phyloP scores from a whole-genome alignment of 2,329 filamentous ascomycete genomes.

The Karstenula rhodostoma region DNA sequence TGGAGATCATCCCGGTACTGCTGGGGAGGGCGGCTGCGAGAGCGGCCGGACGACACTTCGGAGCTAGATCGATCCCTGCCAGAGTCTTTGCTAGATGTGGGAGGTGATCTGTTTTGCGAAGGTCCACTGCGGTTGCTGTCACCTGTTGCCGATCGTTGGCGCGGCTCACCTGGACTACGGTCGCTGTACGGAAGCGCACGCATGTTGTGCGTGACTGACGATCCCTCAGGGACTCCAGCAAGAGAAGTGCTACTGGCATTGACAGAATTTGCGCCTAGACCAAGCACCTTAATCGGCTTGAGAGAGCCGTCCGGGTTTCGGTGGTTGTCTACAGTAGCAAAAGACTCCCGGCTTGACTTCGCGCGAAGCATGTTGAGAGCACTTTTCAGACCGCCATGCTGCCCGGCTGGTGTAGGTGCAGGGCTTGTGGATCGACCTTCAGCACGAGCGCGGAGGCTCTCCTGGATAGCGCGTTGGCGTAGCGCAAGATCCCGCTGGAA shows the following conservation, averaged over 20 bases:
- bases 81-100: constrained; percentile 50
- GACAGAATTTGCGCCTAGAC: constrained; percentile 56
- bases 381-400: constrained; percentile 56
- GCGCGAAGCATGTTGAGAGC: constrained; percentile 70
- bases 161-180: constrained; percentile 39
- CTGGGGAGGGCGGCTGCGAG: constrained; percentile 59
- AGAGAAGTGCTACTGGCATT: constrained; percentile 50
- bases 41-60: constrained; percentile 60
- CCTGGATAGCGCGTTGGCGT: constrained; percentile 74
- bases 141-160: constrained; percentile 46
- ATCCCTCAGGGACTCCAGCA: constrained; percentile 38
- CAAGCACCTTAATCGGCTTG: constrained; percentile 70
- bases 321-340: constrained; percentile 57
- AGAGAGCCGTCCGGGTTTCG: constrained; percentile 51
- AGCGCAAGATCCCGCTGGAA: constrained; percentile 77
- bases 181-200: constrained; percentile 45
- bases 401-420: constrained; percentile 33
- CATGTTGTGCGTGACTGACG: constrained; percentile 38
- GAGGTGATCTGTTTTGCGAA: constrained; percentile 45
- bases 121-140: constrained; percentile 40
- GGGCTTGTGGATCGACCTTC: constrained; percentile 56
- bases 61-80: constrained; percentile 64
- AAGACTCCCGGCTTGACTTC: constrained; percentile 73
- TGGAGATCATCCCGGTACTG: constrained; percentile 62
- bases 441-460: constrained; percentile 74